Percentiles rank a stretch among this genome's conserved stretches.
phyloP scores from a whole-genome alignment of 2,329 filamentous ascomycete genomes.

The Talaromyces verruculosus region DNA sequence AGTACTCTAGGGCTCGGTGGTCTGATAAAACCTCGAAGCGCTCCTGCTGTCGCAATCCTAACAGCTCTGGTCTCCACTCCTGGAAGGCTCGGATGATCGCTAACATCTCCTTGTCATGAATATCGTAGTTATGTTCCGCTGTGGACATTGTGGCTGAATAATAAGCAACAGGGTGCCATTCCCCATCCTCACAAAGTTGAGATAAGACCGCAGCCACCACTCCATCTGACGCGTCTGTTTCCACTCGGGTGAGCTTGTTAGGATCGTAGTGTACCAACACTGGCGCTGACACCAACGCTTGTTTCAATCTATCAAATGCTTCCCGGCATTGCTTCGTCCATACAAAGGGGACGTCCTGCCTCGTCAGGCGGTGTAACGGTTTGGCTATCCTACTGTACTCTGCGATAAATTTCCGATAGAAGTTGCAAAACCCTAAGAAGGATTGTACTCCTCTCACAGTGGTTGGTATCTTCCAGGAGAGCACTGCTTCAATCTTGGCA shows the following conservation, averaged over 20 bases:
- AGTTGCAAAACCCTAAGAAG: constrained; percentile 26
- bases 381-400: constrained; percentile 1
- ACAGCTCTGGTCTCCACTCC: neutral
- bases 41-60: neutral
- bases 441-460: neutral
- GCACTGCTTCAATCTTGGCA: neutral
- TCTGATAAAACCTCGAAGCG: neutral
- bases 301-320: neutral
- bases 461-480: neutral
- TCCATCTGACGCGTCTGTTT: constrained; percentile 6
- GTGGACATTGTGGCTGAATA: neutral
- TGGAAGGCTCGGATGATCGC: neutral
- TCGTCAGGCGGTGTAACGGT: neutral
- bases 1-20: neutral
- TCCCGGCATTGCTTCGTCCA: neutral
- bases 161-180: neutral
- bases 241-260: neutral
- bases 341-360: neutral
- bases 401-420: constrained; percentile 23
- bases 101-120: neutral
- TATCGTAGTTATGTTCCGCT: neutral
- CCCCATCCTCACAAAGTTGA: neutral
- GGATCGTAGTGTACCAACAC: neutral
- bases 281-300: neutral
- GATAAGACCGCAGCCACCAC: neutral